Evolutionary conservation across 2,329 filamentous ascomycete genomes (phyloP).

Genomic region (Sporothrix phasma): DNA sequence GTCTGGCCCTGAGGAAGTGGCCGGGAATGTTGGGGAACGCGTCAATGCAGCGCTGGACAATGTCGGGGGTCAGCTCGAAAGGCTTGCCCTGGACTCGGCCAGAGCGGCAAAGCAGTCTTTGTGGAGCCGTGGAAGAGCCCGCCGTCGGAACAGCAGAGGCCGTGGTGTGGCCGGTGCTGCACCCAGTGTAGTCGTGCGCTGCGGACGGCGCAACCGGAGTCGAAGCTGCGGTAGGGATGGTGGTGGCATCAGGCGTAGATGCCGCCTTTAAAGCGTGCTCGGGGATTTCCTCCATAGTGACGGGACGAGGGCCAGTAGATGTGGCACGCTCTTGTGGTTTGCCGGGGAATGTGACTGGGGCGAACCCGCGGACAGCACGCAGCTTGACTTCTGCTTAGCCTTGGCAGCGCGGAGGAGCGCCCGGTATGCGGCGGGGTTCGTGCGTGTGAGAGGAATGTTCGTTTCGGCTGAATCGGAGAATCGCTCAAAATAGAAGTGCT

Average conservation of each 20-base stretch:
- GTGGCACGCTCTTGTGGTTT: slow-evolving; percentile 6
- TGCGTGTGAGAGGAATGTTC: slow-evolving; percentile 69
- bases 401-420: slow-evolving; percentile 94
- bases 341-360: too few relatives aligned
- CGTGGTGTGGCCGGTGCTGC: neutral
- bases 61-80: slow-evolving; percentile 2
- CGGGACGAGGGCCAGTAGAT: slow-evolving; percentile 18
- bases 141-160: neutral
- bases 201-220: neutral
- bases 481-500: slow-evolving; percentile 67
- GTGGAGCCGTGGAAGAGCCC: neutral
- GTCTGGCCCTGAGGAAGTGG: slow-evolving; percentile 2
- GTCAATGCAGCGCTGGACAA: slow-evolving; percentile 10
- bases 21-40: slow-evolving; percentile 14
- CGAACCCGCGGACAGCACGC: slow-evolving; percentile 60
- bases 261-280: slow-evolving; percentile 19
- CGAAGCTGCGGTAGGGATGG: too few relatives aligned
- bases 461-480: slow-evolving; percentile 86
- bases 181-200: neutral
- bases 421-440: slow-evolving; percentile 81
- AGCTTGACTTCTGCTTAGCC: slow-evolving; percentile 95
- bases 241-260: neutral
- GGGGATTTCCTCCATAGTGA: slow-evolving; percentile 43
- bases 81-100: neutral
- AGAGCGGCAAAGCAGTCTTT: neutral